Conservation (phyloP, 2,329 filamentous ascomycete genomes). For the Parastagonospora nodorum region DNA sequence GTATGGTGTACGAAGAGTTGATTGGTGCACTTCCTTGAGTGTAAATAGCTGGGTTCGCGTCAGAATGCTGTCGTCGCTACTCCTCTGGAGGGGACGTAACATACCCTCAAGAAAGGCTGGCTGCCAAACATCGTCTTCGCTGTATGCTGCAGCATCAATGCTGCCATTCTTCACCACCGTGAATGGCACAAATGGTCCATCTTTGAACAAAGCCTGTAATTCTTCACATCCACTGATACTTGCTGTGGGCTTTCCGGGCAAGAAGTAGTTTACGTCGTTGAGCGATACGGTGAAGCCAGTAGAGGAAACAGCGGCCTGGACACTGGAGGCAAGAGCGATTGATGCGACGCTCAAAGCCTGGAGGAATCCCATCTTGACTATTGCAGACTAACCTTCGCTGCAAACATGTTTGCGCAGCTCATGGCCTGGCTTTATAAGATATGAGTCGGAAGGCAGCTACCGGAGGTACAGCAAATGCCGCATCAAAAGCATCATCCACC, state of each 20-base stretch:
- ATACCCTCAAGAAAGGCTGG: slow-evolving; percentile 45
- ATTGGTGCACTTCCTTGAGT: slow-evolving; percentile 29
- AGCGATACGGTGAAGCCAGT: slow-evolving; percentile 50
- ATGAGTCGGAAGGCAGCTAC: not conserved
- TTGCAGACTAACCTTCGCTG: not conserved
- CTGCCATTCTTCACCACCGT: slow-evolving; percentile 42
- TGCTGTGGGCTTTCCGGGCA: slow-evolving; percentile 45
- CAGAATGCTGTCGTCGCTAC: slow-evolving; percentile 22
- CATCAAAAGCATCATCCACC: not conserved
- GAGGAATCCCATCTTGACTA: slow-evolving; percentile 15
- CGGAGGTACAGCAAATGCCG: not conserved
- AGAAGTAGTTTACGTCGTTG: slow-evolving; percentile 48
- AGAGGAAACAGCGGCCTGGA: slow-evolving; percentile 29
- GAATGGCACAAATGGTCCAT: slow-evolving; percentile 43
- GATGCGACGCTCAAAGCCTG: slow-evolving; percentile 6
- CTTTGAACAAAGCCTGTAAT: slow-evolving; percentile 21
- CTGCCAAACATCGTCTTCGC: slow-evolving; percentile 50
- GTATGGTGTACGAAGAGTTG: slow-evolving; percentile 21
- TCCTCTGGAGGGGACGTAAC: not conserved
- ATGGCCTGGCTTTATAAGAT: not conserved
- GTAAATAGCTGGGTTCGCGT: slow-evolving; percentile 29
- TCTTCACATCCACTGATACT: slow-evolving; percentile 31
- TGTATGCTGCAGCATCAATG: slow-evolving; percentile 32
- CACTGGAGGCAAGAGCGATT: slow-evolving; percentile 6
- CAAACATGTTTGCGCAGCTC: not conserved